Conservation (phyloP, 495 filamentous ascomycete genomes). For the Penicillium turbatum region DNA sequence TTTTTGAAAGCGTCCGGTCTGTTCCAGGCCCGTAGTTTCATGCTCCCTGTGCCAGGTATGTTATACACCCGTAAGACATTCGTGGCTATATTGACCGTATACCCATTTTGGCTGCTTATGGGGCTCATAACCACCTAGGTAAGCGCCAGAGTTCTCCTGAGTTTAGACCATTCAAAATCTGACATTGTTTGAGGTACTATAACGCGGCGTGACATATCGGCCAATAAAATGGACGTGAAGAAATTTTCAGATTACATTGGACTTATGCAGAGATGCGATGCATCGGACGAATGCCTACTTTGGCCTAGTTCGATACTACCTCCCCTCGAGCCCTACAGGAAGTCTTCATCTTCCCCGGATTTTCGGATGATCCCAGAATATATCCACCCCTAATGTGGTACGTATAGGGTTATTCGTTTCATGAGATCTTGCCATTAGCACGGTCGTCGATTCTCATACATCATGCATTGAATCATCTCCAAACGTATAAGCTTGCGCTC, state of each 20-base stretch:
- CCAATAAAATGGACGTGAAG: too few relatives aligned
- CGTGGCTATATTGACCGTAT: too few relatives aligned
- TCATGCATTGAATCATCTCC: neutral
- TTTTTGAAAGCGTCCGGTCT: neutral
- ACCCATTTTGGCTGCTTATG: neutral
- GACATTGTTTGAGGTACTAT: neutral
- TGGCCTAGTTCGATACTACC: slow-evolving; percentile 14
- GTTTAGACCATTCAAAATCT: neutral
- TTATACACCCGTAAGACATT: too few relatives aligned
- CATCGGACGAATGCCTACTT: slow-evolving; percentile 7
- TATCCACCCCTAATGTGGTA: neutral
- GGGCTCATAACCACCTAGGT: neutral
- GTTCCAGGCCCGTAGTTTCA: neutral
- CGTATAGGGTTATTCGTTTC: too few relatives aligned
- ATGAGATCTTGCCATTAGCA: neutral
- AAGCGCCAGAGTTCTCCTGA: neutral
- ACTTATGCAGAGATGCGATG: neutral
- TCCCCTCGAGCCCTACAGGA: neutral
- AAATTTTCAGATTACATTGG: too few relatives aligned
- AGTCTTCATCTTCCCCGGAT: slow-evolving; percentile 14
- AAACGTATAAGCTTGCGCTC: neutral
- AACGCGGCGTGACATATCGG: neutral
- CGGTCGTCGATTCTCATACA: too few relatives aligned
- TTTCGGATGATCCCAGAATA: neutral
- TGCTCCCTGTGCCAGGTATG: too few relatives aligned